Conservation (phyloP, 495 filamentous ascomycete species). For the Cairneyella variabilis region DNA sequence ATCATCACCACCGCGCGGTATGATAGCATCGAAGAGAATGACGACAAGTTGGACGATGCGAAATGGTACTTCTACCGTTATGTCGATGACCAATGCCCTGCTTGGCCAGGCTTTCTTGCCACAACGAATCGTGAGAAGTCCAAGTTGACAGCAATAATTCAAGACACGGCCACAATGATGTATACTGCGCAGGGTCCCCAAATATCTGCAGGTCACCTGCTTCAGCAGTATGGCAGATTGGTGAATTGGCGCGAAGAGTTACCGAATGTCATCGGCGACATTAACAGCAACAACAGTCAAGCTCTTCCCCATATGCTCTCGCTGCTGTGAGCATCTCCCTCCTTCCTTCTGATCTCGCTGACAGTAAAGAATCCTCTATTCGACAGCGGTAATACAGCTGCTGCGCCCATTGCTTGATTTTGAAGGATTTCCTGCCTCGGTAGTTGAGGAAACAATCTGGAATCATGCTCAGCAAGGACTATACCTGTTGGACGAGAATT, state of each 20-base stretch:
- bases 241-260: slow-evolving; percentile 30
- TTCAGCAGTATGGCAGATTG: slow-evolving; percentile 28
- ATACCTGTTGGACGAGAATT: slow-evolving; percentile 23
- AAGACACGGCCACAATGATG: slow-evolving; percentile 28
- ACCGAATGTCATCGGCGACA: slow-evolving; percentile 25
- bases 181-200: slow-evolving; percentile 28
- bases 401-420: slow-evolving; percentile 25
- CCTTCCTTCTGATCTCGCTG: background rate
- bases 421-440: slow-evolving; percentile 8
- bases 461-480: slow-evolving; percentile 24
- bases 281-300: slow-evolving; percentile 25
- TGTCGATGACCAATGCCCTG: slow-evolving; percentile 16
- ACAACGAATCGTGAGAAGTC: slow-evolving; percentile 28
- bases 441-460: slow-evolving; percentile 21
- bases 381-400: slow-evolving; percentile 19
- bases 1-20: background rate
- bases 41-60: slow-evolving; percentile 13
- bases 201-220: slow-evolving; percentile 26
- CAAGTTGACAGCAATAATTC: slow-evolving; percentile 30
- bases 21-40: slow-evolving; percentile 9
- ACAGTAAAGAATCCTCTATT: slow-evolving; percentile 22
- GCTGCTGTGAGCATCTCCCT: slow-evolving; percentile 29
- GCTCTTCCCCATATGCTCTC: slow-evolving; percentile 35
- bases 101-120: slow-evolving; percentile 18
- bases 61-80: slow-evolving; percentile 24